Base-by-base conservation (phyloP, 2,329 filamentous ascomycete genomes). In the Xylaria sp. region DNA sequence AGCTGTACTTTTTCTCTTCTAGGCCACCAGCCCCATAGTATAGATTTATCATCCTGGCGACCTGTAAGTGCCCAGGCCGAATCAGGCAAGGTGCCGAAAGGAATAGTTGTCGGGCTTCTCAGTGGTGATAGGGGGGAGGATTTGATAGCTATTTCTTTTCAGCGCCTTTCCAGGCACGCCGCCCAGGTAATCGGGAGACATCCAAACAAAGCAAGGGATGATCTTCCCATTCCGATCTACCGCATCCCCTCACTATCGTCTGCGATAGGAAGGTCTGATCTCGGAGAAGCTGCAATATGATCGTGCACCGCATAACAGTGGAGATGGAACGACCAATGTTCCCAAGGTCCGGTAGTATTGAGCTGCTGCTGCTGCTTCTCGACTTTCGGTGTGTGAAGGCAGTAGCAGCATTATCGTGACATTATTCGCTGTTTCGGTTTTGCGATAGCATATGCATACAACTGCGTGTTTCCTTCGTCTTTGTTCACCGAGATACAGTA, bases 251-350 rank as follows among this genome's bases (percentile, higher is more conserved):
- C 51, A 25, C 39, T 44, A 7, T 54, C 25, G n/a, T 63, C 62
- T 69, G 12, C 50, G 34, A 44, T 69, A 65, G 66, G 66, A 69
- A 69, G 66, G 66, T 69, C 66, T 18, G 8, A 48, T 55, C 41
- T 68, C 50, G 61, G 66, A 63, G 57, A 52, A 69, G 62, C 51
- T 69, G 63, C 66, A 66, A 63, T 56, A 65, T 60, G 55, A 68
- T 66, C 57, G 57, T 54, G 58, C 66, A 66, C 52, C n/a, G 58
- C 63, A 69, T 66, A 44, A 13, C 52, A 20, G 59, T 68, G 64
- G 64, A 50, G 58, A 58, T 61, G 52, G 51, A 54, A 9, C 34
- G 34, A 54, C 52, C 28, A 18, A 55, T 41, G 1, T 9, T 32
- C 18, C 25, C 10, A 8, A n/a, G n/a, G n/a, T n/a, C n/a, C n/a